Base-by-base conservation (phyloP, 768 basidiomycete genomes). In the Rhizopogon vesiculosus region DNA sequence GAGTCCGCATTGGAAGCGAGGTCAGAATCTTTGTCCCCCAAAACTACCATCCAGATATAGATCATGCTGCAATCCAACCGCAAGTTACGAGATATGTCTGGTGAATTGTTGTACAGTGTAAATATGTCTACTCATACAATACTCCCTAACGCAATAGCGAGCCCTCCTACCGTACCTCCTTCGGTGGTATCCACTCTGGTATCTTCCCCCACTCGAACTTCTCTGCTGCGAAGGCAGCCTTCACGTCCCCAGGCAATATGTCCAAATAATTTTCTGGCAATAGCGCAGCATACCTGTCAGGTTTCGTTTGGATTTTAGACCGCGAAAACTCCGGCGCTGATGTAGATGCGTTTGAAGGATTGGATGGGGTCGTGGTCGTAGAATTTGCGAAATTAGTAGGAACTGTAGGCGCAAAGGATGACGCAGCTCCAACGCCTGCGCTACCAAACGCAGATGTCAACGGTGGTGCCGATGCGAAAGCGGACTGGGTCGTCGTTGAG, bases 181-280 rank as follows among this genome's bases (percentile, higher is more conserved):
- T 61, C 8, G 87, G 89, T 40, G 89, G 89, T 54, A 85, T 74
- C 83, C 84, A 89, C 56, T 88, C 87, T 1, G 89, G 89, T 45
- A 91, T 76, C 57, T 78, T 78, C 66, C 84, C 82, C 77, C 81
- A 87, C 62, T 82, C 83, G 61, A 91, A 91, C 68, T 70, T 81
- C 53, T 73, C 70, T 18, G 69, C 69, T 59, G 72, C 64, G 62
- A 89, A 90, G 41, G 84, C 83, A 6, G 78, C 77, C 61, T 75
- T 65, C 51, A 74, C 79, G 5, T 62, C 64, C 46, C 72, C 63
- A 2, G 89, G 86, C 25, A 90, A 60, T 18, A 80, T 65, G 50
- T 79, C 70, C 38, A 73, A 56, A 67, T 91, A 91, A 60, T 84
- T 76, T n/a, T 62, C 59, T 6, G 87, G 87, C 33, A 91, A 72